Conservation (phyloP, 2,329 filamentous ascomycete genomes). For the Penicillium paneum region DNA sequence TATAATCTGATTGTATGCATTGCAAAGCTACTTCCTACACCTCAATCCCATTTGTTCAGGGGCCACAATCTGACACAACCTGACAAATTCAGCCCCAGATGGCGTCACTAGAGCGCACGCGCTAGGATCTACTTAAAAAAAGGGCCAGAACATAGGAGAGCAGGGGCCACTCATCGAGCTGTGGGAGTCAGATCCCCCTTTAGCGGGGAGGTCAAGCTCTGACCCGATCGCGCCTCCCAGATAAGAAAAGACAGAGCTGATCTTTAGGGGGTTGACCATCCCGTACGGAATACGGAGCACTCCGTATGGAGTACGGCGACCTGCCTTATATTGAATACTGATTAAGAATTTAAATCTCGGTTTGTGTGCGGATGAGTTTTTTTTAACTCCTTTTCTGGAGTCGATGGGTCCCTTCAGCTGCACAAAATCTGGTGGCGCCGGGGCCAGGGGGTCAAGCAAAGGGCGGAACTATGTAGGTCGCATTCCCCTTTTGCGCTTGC, state of each 20-base stretch:
- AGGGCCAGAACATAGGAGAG: conserved; percentile 3
- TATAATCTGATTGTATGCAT: not conserved
- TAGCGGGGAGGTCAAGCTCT: conserved; percentile 12
- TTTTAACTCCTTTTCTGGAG: conserved; percentile 18
- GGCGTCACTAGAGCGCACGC: conserved; percentile 7
- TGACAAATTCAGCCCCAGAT: not conserved
- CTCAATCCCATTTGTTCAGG: not conserved
- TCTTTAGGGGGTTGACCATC: not conserved
- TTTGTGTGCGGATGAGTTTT: not conserved
- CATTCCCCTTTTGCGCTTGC: not conserved
- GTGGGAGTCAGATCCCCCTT: conserved; percentile 9
- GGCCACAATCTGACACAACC: not conserved
- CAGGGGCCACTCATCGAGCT: conserved; percentile 19
- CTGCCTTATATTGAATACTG: not conserved
- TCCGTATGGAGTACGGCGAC: not conserved
- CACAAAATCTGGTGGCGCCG: conserved; percentile 13
- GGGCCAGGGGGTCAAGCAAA: conserved; percentile 5
- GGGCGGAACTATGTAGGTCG: not conserved
- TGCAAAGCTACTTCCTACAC: not conserved
- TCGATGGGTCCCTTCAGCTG: conserved; percentile 15
- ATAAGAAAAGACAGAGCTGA: conserved; percentile 18
- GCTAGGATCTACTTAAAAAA: conserved; percentile 12
- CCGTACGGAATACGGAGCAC: not conserved
- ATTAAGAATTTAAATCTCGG: not conserved
- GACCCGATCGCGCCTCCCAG: conserved; percentile 9